phyloP scores from a whole-genome alignment of 306 rosid species.

The Echinosophora koreensis region DNA sequence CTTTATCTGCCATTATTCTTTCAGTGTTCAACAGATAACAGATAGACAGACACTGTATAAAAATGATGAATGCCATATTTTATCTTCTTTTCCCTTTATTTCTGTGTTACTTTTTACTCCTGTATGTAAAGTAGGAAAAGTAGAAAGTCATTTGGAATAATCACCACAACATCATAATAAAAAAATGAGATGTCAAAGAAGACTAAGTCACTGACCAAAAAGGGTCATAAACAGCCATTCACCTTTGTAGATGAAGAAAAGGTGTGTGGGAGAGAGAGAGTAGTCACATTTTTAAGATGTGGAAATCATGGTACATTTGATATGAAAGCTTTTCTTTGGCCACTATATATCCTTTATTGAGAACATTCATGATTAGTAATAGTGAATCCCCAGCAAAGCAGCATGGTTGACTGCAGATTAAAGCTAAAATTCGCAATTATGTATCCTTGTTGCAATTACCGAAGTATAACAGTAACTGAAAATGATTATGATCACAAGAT shows the following conservation, averaged over 20 bases:
- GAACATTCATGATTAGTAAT: constrained; percentile 48
- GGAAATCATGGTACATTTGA: constrained; percentile 45
- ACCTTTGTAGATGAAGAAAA: constrained; percentile 39
- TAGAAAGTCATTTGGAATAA: constrained; percentile 42
- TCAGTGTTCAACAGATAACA: constrained; percentile 49
- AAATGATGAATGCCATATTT: constrained; percentile 45
- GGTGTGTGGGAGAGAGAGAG: constrained; percentile 15
- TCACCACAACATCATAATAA: constrained; percentile 8
- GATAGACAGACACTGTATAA: constrained; percentile 44
- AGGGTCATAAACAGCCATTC: constrained; percentile 27
- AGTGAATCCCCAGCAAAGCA: constrained; percentile 54
- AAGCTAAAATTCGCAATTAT: constrained; percentile 54
- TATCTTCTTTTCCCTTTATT: constrained; percentile 28
- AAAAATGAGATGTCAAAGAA: constrained; percentile 27
- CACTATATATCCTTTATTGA: constrained; percentile 42
- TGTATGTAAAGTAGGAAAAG: constrained; percentile 40
- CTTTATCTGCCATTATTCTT: constrained; percentile 49
- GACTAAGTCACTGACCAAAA: constrained; percentile 34
- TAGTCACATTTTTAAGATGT: constrained; percentile 34
- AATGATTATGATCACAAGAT: constrained; percentile 54
- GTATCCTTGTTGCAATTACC: constrained; percentile 55
- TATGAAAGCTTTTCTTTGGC: constrained; percentile 47
- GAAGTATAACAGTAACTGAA: constrained; percentile 47
- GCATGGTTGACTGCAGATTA: constrained; percentile 58
- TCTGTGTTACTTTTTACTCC: constrained; percentile 9